These are phyloP conservation scores for Aspergillus mulundensis DNA, from an alignment of 495 filamentous ascomycete species.

Conservation along the genomic window DNA sequence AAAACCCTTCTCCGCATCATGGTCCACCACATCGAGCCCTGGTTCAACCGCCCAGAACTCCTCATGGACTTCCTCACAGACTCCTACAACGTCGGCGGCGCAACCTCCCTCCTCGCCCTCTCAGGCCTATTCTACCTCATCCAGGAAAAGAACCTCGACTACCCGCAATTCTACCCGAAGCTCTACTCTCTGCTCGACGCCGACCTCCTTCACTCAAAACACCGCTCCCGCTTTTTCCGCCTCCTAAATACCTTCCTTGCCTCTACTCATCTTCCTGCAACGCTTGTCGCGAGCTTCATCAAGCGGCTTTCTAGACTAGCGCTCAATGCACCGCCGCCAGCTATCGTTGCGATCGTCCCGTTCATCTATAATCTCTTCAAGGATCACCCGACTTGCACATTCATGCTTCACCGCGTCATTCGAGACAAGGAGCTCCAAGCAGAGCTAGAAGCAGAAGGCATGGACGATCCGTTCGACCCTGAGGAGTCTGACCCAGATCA, in stretches of 20 bases:
- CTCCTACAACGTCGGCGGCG: constrained; percentile 81
- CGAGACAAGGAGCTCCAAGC: constrained; percentile 52
- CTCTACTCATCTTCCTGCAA: constrained; percentile 90
- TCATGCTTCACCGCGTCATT: constrained; percentile 85
- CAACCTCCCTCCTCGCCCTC: constrained; percentile 79
- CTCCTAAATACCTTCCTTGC: constrained; percentile 85
- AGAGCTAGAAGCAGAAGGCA: constrained; percentile 58
- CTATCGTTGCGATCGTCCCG: constrained; percentile 82
- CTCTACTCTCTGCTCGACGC: constrained; percentile 87
- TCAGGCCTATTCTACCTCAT: constrained; percentile 96
- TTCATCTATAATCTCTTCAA: constrained; percentile 96
- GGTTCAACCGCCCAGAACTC: constrained; percentile 78
- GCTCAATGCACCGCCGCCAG: constrained; percentile 79
- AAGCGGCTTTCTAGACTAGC: constrained; percentile 81
- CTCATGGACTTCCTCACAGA: constrained; percentile 98
- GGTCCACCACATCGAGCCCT: constrained; percentile 73
- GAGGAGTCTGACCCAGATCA: constrained; percentile 75
- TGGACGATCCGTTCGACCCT: constrained; percentile 75
- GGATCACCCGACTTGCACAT: constrained; percentile 82
- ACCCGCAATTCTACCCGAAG: constrained; percentile 89
- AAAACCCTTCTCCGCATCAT: constrained; percentile 74
- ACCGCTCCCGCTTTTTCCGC: constrained; percentile 90
- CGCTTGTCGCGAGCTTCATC: constrained; percentile 90
- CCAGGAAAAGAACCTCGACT: constrained; percentile 88
- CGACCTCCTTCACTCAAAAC: constrained; percentile 83